Conservation (phyloP, 2,329 filamentous ascomycete species). For the Monosporascus sp. region DNA sequence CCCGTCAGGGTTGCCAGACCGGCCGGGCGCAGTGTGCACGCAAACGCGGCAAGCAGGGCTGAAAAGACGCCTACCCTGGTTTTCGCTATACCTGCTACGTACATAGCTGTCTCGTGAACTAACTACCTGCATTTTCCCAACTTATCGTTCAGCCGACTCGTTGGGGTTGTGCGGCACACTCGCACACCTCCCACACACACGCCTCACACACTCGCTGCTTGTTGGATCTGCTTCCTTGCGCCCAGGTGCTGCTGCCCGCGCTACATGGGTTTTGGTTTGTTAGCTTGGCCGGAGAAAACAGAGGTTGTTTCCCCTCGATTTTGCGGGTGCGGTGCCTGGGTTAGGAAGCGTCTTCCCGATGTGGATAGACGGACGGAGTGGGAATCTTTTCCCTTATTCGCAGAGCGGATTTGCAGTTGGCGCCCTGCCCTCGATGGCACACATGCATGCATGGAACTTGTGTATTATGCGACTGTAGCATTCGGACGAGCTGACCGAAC, state of each 20-base stretch:
- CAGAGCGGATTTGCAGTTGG: background rate
- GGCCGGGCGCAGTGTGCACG: no score
- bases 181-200: no score
- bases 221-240: background rate
- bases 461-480: background rate
- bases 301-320: no score
- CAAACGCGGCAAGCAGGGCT: background rate
- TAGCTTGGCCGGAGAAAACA: no score
- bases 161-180: background rate
- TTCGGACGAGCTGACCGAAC: background rate
- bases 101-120: no score
- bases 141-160: background rate
- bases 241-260: background rate
- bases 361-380: background rate
- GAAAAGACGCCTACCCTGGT: background rate
- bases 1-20: no score
- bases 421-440: no score
- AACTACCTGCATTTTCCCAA: background rate
- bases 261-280: no score
- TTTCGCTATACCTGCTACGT: no score
- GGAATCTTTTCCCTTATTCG: background rate
- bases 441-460: background rate
- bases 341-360: background rate
- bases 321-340: background rate
- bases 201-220: background rate